These are phyloP conservation scores for Suaeda aralocaspica DNA, from an alignment of 148 eudicot species.

Conservation along the genomic window DNA sequence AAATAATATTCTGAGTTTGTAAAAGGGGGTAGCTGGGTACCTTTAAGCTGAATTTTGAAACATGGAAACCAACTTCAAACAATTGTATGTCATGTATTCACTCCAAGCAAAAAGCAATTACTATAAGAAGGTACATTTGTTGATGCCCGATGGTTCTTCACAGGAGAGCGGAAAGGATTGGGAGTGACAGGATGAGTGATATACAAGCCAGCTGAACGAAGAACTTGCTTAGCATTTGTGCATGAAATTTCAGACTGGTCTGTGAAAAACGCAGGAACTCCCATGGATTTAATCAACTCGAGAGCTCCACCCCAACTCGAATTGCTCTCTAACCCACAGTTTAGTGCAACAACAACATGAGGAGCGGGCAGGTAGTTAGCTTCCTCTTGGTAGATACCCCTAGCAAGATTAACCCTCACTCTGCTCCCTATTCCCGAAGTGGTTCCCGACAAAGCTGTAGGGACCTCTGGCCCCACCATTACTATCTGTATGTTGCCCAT, in stretches of 20 bases:
- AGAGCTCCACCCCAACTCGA: conserved; percentile 42
- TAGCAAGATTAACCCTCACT: conserved; percentile 41
- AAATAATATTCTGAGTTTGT: not conserved
- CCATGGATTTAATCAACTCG: conserved; percentile 33
- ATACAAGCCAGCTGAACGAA: conserved; percentile 37
- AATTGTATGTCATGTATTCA: conserved; percentile 30
- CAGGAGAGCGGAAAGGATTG: conserved; percentile 52
- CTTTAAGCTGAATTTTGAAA: not conserved
- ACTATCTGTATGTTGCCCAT: conserved; percentile 40
- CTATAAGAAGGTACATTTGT: conserved; percentile 44
- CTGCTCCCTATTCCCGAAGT: conserved; percentile 41
- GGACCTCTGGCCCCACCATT: conserved; percentile 53
- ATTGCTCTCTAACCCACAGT: conserved; percentile 37
- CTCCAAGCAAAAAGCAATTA: conserved; percentile 48
- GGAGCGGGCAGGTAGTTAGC: conserved; percentile 36
- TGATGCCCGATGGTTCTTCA: conserved; percentile 32
- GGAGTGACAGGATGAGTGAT: conserved; percentile 47
- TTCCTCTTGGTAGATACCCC: conserved; percentile 53
- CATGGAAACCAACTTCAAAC: not conserved
- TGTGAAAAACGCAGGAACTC: conserved; percentile 38
- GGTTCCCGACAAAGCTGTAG: conserved; percentile 40
- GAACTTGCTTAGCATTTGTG: conserved; percentile 45
- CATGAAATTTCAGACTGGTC: conserved; percentile 45
- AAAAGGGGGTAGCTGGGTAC: conserved; percentile 11
- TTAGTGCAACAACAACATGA: conserved; percentile 33